Base-by-base conservation (phyloP, 2,329 filamentous ascomycete species). In the Xylariomycetidae sp. region DNA sequence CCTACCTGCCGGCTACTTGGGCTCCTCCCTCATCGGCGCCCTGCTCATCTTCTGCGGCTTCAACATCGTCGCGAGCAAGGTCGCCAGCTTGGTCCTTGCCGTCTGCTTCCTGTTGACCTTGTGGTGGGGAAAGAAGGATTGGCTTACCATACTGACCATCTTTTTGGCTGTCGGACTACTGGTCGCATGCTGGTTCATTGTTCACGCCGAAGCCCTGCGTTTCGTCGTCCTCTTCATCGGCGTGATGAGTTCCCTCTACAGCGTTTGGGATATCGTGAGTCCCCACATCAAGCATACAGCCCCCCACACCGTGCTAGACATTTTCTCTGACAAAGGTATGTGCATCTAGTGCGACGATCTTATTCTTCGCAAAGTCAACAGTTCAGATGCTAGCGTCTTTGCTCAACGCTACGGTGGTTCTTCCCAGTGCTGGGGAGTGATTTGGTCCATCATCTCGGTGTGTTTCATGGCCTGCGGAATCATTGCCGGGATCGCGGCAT, bases 221-320 rank as follows among this genome's bases (percentile, higher is more conserved):
- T 89, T 83, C 52, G 74, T 88, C 32, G 80, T 85, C 33, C 70
- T 89, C 17, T 89, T 89, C 50, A 87, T 89, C 41, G 85, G 85
- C 26, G 84, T 88, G 48, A 88, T 89, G 85, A 84, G 78, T 6
- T 81, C 78, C 2, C 70, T 89, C 1, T 89, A 89, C 59, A 85
- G 80, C 44, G 83, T 85, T 5, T 89, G 85, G 85, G 85, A 89
- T 64, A 89, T 89, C 46, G 70, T 73, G 50, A 61, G 70, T 53
- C 30, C 11, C 30, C 17, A 31, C 17, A 7, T 14, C 15, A 9
- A 26, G 18, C 10, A 13, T 14, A 6, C 29, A 12, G 11, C 8
- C n/a, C n/a, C 20, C n/a, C 8, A 8, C n/a, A 23, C 20, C 14
- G 11, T 19, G 20, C 8, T 26, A 8, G 4, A 26, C 15, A 9